phyloP scores from a whole-genome alignment of 225 moss, liverwort and hornwort genomes.

The Asterella californica region DNA sequence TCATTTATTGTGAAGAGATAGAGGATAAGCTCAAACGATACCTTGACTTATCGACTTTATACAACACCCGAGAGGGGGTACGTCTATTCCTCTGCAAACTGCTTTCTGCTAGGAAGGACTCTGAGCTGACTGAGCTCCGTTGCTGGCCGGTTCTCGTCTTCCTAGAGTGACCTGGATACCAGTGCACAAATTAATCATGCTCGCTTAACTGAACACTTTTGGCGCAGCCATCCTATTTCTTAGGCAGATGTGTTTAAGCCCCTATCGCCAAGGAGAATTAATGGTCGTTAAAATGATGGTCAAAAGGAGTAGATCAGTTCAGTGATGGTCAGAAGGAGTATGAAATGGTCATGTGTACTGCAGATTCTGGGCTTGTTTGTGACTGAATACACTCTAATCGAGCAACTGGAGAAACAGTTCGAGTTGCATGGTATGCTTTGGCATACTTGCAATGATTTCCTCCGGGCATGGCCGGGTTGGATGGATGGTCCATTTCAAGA shows the following conservation, averaged over 20 bases:
- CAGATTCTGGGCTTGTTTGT: constrained; percentile 53
- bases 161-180: not conserved
- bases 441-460: constrained; percentile 57
- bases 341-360: not conserved
- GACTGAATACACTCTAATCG: constrained; percentile 49
- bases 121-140: not conserved
- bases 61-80: constrained; percentile 57
- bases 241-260: not conserved
- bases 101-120: not conserved
- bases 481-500: constrained; percentile 65
- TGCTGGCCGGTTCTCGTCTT: not conserved
- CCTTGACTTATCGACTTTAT: constrained; percentile 48
- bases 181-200: no score
- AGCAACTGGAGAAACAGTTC: constrained; percentile 56
- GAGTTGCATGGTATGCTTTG: constrained; percentile 51
- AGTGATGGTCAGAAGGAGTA: not conserved
- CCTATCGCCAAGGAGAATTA: not conserved
- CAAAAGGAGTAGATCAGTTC: no score
- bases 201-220: not conserved
- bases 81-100: not conserved
- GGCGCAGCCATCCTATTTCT: not conserved
- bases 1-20: constrained; percentile 57
- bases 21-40: constrained; percentile 61
- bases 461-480: constrained; percentile 55
- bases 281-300: not conserved